Conservation (phyloP, 2,329 filamentous ascomycete genomes). For the Metarhizium guizhouense region DNA sequence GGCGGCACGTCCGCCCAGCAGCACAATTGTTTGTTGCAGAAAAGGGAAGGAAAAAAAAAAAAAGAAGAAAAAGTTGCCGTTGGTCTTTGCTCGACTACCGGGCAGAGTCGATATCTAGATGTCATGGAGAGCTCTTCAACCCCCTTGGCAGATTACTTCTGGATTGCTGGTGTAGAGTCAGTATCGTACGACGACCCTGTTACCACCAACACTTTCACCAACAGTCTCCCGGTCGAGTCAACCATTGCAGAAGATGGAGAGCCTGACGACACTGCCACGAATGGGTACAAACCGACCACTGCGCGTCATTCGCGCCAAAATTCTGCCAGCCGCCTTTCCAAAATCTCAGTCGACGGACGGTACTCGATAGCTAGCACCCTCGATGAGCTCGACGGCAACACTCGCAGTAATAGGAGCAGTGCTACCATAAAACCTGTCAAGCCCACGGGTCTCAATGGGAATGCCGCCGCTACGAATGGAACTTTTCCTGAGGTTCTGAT, state of each 20-base stretch:
- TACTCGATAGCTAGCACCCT: conserved; percentile 44
- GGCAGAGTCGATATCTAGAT: conserved; percentile 25
- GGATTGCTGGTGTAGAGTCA: conserved; percentile 64
- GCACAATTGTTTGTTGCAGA: background rate
- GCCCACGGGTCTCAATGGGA: conserved; percentile 16
- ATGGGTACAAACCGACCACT: conserved; percentile 17
- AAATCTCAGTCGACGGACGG: conserved; percentile 38
- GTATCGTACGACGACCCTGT: conserved; percentile 53
- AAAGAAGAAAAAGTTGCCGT: background rate
- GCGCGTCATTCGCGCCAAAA: conserved; percentile 54
- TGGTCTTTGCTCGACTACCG: conserved; percentile 2
- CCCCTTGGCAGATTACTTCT: conserved; percentile 67
- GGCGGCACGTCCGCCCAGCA: conserved; percentile 3
- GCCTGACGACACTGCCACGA: conserved; percentile 33
- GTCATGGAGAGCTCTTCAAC: conserved; percentile 53
- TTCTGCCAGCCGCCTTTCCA: conserved; percentile 50
- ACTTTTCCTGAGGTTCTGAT: conserved; percentile 13
- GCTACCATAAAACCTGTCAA: conserved; percentile 48
- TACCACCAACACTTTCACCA: conserved; percentile 21
- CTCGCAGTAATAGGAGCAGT: conserved; percentile 56
- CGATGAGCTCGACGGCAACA: conserved; percentile 50
- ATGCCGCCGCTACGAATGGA: conserved; percentile 13
- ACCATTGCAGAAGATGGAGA: conserved; percentile 58
- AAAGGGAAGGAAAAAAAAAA: background rate
- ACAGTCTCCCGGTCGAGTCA: conserved; percentile 35